Evolutionary conservation across 768 basidiomycete genomes (phyloP), one percentile per base, ranked within the genome.

Genomic region (Mycena sanguinolenta): DNA sequence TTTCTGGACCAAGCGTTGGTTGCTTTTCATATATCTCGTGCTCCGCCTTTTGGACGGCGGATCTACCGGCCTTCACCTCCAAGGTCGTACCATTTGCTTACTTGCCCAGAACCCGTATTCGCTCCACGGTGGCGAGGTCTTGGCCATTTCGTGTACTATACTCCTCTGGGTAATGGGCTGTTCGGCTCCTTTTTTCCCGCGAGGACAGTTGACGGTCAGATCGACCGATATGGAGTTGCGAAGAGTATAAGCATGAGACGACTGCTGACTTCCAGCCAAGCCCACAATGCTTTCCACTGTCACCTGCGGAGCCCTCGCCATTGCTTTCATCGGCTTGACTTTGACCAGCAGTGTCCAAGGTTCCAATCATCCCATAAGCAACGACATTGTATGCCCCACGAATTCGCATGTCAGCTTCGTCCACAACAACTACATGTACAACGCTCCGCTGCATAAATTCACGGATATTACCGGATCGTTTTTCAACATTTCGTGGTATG

Each of bases 401-500:
- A 63, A 63, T 9, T 44, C 25, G 16, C 27, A 30, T 28, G 4
- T 23, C 30, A 38, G 58, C 23, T 69, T 73, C 52, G 13, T 69
- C 1, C 63, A 69, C 62, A 69, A 73, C 63, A 73, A 52, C 58
- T 73, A 57, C 55, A 42, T 54, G 25, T 73, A 70, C 68, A 21
- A 42, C 23, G 64, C 65, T 14, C 59, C 68, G 2, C 17, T 73
- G 28, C 34, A 53, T 44, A 32, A 49, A 14, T 73, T 73, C 60
- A 67, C 64, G 19, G 28, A 65, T 32, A 44, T 67, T 21, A 64
- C 67, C 21, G 10, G 32, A 10, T 70, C 44, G 23, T 73, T 73
- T 60, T 73, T 69, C 64, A 23, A 69, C 44, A 4, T 52, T 19
- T 14, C 39, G 39, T 73, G 72, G 72, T 69, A 73, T 70, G 70